phyloP scores from a whole-genome alignment of 2,329 filamentous ascomycete species.

The Arachnopeziza araneosa region DNA sequence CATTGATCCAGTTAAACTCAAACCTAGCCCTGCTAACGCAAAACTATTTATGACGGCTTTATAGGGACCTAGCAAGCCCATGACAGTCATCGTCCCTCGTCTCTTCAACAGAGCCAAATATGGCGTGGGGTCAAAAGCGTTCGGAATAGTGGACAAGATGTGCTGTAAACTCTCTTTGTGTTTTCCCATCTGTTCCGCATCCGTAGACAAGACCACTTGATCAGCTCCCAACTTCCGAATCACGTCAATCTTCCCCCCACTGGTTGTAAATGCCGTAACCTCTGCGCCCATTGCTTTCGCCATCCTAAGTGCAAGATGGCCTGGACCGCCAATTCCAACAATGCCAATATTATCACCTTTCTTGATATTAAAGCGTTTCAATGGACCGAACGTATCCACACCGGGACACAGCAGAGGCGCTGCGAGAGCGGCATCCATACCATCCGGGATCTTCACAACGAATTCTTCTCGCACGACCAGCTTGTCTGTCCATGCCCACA shows the following conservation, averaged over 20 bases:
- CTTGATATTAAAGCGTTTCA: conserved; percentile 1
- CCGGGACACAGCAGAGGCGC: not conserved
- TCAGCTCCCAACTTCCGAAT: not conserved
- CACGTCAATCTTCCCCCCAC: not conserved
- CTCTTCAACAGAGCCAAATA: not conserved
- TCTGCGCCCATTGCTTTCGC: not conserved
- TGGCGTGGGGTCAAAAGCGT: not conserved
- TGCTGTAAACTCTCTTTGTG: not conserved
- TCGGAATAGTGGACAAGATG: not conserved
- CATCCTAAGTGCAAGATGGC: not conserved
- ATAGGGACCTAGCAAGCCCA: not conserved
- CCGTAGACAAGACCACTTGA: not conserved
- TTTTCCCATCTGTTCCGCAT: not conserved
- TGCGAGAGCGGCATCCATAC: not conserved
- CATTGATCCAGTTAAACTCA: not conserved
- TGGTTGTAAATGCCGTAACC: not conserved
- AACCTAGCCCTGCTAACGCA: not conserved
- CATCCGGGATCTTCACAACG: not conserved
- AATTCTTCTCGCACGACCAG: not conserved
- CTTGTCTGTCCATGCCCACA: not conserved
- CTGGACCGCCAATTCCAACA: not conserved
- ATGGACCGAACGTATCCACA: not conserved
- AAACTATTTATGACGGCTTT: not conserved
- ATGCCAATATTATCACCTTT: not conserved
- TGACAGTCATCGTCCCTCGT: not conserved